A percentile compares a stretch with the other conserved stretches of the same genome.
phyloP scores from a whole-genome alignment of 2,329 filamentous ascomycete species.

The Fusarium setosum region DNA sequence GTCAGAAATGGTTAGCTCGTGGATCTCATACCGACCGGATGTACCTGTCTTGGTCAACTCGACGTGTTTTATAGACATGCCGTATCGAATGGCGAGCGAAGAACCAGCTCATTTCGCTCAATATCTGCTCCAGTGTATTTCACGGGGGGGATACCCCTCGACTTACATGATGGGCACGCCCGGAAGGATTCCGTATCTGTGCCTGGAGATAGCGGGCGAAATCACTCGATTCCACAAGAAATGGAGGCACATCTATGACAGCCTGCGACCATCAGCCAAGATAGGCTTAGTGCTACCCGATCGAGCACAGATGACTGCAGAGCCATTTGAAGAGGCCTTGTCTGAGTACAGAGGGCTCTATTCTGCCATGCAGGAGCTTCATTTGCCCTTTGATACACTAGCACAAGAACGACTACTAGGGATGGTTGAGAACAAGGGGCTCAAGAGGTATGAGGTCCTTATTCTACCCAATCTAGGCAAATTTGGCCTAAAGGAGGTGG shows the following conservation, averaged over 20 bases:
- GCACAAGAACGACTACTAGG: background rate
- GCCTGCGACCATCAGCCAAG: background rate
- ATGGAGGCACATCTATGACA: background rate
- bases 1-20: background rate
- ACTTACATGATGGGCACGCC: slow-evolving; percentile 1
- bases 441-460: background rate
- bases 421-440: background rate
- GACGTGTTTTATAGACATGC: background rate
- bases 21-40: background rate
- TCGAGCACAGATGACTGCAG: background rate
- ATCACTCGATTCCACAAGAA: background rate
- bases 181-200: background rate
- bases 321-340: background rate
- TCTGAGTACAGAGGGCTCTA: background rate
- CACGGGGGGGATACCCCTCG: background rate
- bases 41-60: background rate
- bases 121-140: background rate
- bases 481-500: background rate
- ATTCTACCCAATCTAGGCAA: background rate
- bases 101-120: background rate
- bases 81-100: background rate
- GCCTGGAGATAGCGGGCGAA: background rate
- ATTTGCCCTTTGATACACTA: background rate
- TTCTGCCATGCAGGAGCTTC: background rate
- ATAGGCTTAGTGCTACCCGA: background rate